Conservation (phyloP, 139 green algal species). For the Desmodesmus armatus region DNA sequence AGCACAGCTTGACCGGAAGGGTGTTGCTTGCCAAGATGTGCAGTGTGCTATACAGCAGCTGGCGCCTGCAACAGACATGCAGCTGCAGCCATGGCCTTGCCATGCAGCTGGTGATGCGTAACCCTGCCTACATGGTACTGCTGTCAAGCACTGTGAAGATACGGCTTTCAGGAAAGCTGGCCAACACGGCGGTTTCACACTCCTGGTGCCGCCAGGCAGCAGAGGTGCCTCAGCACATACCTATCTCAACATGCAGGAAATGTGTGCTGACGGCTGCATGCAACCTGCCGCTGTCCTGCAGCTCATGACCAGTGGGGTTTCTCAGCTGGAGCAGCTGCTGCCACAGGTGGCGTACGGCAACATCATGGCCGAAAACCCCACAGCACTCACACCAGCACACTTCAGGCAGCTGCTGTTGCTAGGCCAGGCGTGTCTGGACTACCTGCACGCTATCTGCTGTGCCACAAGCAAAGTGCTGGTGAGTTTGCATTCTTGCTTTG, state of each 20-base stretch:
- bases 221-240: not conserved
- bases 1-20: not conserved
- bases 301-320: constrained; percentile 1
- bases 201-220: too few relatives aligned
- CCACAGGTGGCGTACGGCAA: constrained; percentile 39
- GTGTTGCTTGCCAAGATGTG: not conserved
- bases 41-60: too few relatives aligned
- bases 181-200: too few relatives aligned
- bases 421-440: constrained; percentile 29
- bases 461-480: constrained; percentile 31
- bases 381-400: constrained; percentile 6
- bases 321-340: constrained; percentile 36
- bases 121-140: too few relatives aligned
- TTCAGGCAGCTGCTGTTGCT: constrained; percentile 38
- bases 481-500: not conserved
- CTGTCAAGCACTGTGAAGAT: too few relatives aligned
- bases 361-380: constrained; percentile 36
- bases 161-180: too few relatives aligned
- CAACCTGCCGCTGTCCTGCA: not conserved
- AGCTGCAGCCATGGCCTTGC: too few relatives aligned
- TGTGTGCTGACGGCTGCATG: too few relatives aligned
- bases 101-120: too few relatives aligned
- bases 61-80: too few relatives aligned
- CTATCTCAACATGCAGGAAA: not conserved
- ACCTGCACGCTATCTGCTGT: constrained; percentile 9